phyloP scores from a whole-genome alignment of 2,329 filamentous ascomycete genomes.

The Colletotrichum higginsianum region DNA sequence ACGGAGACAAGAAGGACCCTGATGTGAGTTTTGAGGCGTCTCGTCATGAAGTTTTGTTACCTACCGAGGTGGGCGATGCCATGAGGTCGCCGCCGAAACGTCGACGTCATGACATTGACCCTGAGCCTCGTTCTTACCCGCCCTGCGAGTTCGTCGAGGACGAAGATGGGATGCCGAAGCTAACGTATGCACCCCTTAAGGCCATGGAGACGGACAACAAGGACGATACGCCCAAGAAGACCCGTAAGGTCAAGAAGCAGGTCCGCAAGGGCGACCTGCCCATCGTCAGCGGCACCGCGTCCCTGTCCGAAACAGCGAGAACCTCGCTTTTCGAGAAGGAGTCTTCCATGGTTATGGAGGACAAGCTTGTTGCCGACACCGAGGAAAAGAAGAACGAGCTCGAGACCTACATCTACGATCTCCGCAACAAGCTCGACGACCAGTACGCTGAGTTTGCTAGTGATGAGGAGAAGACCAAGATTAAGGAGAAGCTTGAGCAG shows the following conservation, averaged over 20 bases:
- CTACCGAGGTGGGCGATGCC: slow-evolving; percentile 12
- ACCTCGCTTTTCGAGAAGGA: slow-evolving; percentile 84
- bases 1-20: slow-evolving; percentile 74
- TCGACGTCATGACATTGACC: slow-evolving; percentile 11
- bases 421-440: slow-evolving; percentile 95
- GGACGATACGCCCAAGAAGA: slow-evolving; percentile 83
- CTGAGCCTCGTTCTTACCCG: not conserved
- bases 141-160: slow-evolving; percentile 18
- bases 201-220: slow-evolving; percentile 89
- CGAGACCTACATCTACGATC: slow-evolving; percentile 96
- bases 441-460: slow-evolving; percentile 89
- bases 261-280: slow-evolving; percentile 97
- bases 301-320: slow-evolving; percentile 80
- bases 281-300: slow-evolving; percentile 85
- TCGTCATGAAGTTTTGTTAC: slow-evolving; percentile 23
- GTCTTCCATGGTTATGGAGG: slow-evolving; percentile 93
- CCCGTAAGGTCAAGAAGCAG: slow-evolving; percentile 99
- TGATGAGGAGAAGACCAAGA: slow-evolving; percentile 92
- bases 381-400: slow-evolving; percentile 99
- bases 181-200: slow-evolving; percentile 59
- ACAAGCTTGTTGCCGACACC: slow-evolving; percentile 98
- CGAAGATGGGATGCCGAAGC: slow-evolving; percentile 37
- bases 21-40: slow-evolving; percentile 73
- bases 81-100: slow-evolving; percentile 30
- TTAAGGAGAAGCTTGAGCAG: slow-evolving; percentile 85